phyloP scores from a whole-genome alignment of 148 eudicot species.

The Rhododendron ferrugineum region DNA sequence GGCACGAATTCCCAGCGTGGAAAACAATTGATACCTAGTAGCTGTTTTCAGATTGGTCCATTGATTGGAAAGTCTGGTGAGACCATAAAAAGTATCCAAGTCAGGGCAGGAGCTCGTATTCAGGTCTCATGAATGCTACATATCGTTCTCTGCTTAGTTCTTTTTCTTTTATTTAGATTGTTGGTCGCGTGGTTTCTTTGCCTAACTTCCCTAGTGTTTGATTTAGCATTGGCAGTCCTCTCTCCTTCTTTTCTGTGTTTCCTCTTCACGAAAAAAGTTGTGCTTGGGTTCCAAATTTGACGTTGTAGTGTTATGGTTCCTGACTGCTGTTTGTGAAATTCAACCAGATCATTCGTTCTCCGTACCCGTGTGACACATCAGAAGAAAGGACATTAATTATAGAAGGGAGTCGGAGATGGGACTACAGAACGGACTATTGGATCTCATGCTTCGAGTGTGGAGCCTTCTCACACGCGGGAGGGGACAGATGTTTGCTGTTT shows the following conservation, averaged over 20 bases:
- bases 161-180: background rate
- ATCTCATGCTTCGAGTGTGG: too few relatives aligned
- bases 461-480: too few relatives aligned
- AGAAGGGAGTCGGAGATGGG: too few relatives aligned
- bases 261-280: background rate
- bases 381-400: too few relatives aligned
- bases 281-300: background rate
- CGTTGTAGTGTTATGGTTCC: background rate
- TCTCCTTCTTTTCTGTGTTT: background rate
- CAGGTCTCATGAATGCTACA: slow-evolving; percentile 46
- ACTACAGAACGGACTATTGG: too few relatives aligned
- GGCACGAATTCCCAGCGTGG: background rate
- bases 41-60: slow-evolving; percentile 68
- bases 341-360: slow-evolving; percentile 70
- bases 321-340: background rate
- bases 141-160: background rate
- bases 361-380: too few relatives aligned
- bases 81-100: slow-evolving; percentile 85
- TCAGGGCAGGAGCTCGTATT: slow-evolving; percentile 79
- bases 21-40: background rate
- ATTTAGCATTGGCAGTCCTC: background rate
- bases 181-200: background rate
- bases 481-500: too few relatives aligned
- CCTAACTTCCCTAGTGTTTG: background rate
- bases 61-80: slow-evolving; percentile 97